phyloP scores from a whole-genome alignment of 306 rosid species.

The Cicer chorassanicum region DNA sequence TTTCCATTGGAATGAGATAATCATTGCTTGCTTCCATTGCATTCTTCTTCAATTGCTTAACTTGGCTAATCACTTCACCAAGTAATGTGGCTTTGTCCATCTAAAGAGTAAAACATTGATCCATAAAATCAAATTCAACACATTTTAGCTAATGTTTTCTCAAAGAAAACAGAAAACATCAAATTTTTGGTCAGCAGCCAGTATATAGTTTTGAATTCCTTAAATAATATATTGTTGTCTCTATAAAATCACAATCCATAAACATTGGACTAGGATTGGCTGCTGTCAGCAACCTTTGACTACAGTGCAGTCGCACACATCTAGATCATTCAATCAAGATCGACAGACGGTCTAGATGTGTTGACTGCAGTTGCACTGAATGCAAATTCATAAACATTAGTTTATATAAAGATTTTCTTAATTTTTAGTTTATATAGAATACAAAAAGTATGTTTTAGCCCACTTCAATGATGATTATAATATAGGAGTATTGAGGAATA shows the following conservation, averaged over 20 bases:
- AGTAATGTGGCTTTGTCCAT: constrained; percentile 91
- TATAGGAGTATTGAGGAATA: not conserved
- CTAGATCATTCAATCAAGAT: too few relatives aligned
- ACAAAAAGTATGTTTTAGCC: too few relatives aligned
- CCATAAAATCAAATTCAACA: constrained; percentile 39
- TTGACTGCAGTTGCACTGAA: too few relatives aligned
- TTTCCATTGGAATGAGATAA: constrained; percentile 69
- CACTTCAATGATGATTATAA: not conserved
- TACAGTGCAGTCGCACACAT: too few relatives aligned
- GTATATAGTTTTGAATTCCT: not conserved
- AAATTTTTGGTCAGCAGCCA: not conserved
- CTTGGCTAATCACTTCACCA: constrained; percentile 72
- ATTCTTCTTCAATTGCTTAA: constrained; percentile 72
- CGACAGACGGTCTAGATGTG: too few relatives aligned
- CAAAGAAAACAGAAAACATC: constrained; percentile 17
- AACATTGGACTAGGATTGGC: too few relatives aligned
- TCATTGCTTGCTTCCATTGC: constrained; percentile 78
- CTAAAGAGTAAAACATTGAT: constrained; percentile 51
- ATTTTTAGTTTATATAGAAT: not conserved
- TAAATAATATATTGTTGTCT: not conserved
- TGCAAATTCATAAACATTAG: not conserved
- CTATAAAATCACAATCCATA: too few relatives aligned
- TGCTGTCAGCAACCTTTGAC: too few relatives aligned
- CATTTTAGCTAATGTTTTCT: constrained; percentile 25
- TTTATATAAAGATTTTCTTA: not conserved